Evolutionary conservation across 2,329 filamentous ascomycete species (phyloP), one percentile per base, ranked within the genome.

Genomic region (Alternaria incomplexa): DNA sequence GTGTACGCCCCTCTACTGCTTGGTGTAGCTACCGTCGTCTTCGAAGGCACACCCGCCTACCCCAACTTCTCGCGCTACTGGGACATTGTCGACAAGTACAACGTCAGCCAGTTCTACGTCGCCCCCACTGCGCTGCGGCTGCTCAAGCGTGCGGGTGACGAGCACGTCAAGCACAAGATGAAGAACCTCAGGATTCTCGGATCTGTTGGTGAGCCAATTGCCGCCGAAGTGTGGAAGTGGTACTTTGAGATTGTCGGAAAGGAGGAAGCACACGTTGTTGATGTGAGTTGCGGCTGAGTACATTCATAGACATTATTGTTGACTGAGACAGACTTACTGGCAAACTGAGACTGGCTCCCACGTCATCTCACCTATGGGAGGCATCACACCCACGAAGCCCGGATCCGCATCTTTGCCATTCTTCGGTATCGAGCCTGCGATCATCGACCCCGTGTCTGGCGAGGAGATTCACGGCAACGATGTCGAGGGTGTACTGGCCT

Each of bases 151-250:
- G 96, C 96, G 28, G 96, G 96, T 64, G 90, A 98, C 79, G 88
- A 98, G 78, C 93, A 96, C 78, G 93, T 98, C 74, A 92, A 93
- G 83, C 89, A 91, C 76, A 85, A 93, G 78, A 96, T 99, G 92
- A 91, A 92, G 83, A 88, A 93, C 74, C 87, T 99, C 66, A 89
- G 96, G 78, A 91, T 98, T 6, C 85, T 99, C 20, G 96, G 95
- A 63, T 97, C 95, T 17, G 96, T 99, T 62, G 96, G 96, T 71
- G 96, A 99, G 84, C 96, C 96, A 43, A 99, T 99, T 75, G 95
- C 96, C 17, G 93, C 95, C 22, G 96, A 99, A 81, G 92, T 99
- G 63, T 99, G 96, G 96, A 98, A 98, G 84, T 99, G 96, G 96
- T 99, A 98, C 84, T 95, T 93, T 80, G 93, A 98, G 81, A 87